These are phyloP conservation scores for Boletus vinaceobasis DNA, from an alignment of 768 basidiomycete species.

Conservation along the genomic window DNA sequence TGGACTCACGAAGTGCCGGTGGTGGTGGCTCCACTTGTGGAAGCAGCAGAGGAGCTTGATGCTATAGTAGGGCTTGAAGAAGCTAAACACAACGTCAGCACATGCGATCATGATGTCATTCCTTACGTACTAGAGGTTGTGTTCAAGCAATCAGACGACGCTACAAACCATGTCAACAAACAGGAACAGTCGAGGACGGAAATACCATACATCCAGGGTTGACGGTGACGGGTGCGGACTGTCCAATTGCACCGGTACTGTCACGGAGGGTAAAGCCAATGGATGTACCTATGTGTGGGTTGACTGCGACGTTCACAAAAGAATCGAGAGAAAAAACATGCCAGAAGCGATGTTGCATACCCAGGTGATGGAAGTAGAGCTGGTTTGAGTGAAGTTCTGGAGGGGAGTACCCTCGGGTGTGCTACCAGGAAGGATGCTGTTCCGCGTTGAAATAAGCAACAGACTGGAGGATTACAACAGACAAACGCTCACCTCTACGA, in stretches of 20 bases:
- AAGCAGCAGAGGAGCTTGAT: neutral
- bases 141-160: constrained; percentile 30
- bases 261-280: constrained; percentile 65
- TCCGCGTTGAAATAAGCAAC: neutral
- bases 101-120: constrained; percentile 9
- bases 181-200: neutral
- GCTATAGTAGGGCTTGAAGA: constrained; percentile 20
- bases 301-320: neutral
- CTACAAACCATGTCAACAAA: constrained; percentile 24
- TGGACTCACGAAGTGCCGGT: constrained; percentile 19
- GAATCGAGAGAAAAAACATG: constrained; percentile 11
- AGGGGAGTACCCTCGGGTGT: constrained; percentile 44
- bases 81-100: constrained; percentile 18
- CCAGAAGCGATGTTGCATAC: constrained; percentile 46
- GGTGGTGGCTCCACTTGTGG: neutral
- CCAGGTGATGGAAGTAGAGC: constrained; percentile 51
- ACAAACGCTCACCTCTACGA: constrained; percentile 38
- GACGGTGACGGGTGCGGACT: constrained; percentile 53
- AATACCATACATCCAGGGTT: constrained; percentile 45
- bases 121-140: constrained; percentile 20
- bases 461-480: neutral
- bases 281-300: constrained; percentile 36
- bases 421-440: constrained; percentile 54
- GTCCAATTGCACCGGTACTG: constrained; percentile 44
- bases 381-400: constrained; percentile 40